These are phyloP conservation scores for Glycine soja DNA, from an alignment of 306 rosid species.

Conservation along the genomic window DNA sequence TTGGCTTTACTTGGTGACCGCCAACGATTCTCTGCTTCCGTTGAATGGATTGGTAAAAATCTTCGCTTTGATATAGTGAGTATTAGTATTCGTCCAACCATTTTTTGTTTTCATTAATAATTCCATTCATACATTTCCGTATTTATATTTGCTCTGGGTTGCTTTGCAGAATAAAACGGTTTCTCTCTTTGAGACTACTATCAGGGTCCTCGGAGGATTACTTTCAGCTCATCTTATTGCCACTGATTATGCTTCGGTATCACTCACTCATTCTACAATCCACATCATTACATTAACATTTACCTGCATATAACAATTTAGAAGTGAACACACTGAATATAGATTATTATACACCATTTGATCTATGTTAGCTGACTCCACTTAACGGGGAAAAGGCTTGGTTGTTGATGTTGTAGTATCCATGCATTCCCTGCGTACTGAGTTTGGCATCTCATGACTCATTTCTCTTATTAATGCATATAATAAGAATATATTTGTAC, in stretches of 20 bases:
- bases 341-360: background rate
- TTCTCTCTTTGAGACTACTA: conserved; percentile 89
- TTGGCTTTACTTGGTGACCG: conserved; percentile 91
- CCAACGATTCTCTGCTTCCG: conserved; percentile 72
- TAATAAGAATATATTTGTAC: background rate
- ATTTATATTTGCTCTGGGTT: background rate
- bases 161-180: conserved; percentile 91
- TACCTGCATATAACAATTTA: background rate
- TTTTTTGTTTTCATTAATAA: background rate
- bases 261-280: background rate
- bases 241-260: conserved; percentile 89
- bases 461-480: conserved; percentile 5
- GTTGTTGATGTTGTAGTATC: background rate
- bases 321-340: too few relatives aligned
- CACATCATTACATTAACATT: background rate
- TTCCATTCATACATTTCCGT: background rate
- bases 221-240: conserved; percentile 94
- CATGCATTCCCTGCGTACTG: conserved; percentile 13
- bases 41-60: conserved; percentile 98
- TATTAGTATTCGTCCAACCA: background rate
- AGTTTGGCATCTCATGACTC: conserved; percentile 15
- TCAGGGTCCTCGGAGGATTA: conserved; percentile 92
- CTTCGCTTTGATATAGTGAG: conserved; percentile 97
- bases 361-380: background rate
- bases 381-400: background rate